Evolutionary conservation across 2,329 filamentous ascomycete species (phyloP), one percentile per base, ranked within the genome.

Genomic region (Claviceps sp.): DNA sequence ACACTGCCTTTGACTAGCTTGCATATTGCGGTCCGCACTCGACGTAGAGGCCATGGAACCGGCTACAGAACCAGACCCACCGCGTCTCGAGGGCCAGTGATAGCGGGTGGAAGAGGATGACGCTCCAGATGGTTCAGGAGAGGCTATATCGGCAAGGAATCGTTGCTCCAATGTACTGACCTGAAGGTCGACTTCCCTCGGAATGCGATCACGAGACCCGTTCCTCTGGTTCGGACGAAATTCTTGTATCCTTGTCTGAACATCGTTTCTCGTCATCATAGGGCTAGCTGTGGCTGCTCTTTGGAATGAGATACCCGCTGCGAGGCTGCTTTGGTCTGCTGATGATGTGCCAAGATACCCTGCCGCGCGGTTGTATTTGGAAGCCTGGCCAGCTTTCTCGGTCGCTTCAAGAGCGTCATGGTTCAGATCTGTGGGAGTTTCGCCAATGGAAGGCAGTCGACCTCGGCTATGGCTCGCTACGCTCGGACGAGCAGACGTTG

Each of bases 361-460:
- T n/a, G n/a, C n/a, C n/a, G n/a, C n/a, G n/a, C n/a, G n/a, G n/a
- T n/a, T n/a, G n/a, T n/a, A n/a, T 46, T 64, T 64, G 45, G 51
- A 56, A 1, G 59, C 56, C n/a, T 57, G 62, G 11, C 60, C 49
- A 13, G 56, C 51, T 4, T 57, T 52, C 43, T 61, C 63, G 3
- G 54, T 56, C 4, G 63, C 54, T 49, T 62, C 63, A 2, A 69
- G 51, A 3, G 54, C 48, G 6, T 61, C 58, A 3, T 64, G 61
- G 52, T 63, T 67, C 11, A 67, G 58, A 38, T 69, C 65, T 1
- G 60, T 57, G 1, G 66, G 58, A 13, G 62, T 60, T 69, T 89
- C 86, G 11, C 85, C 86, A 52, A 90, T 91, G 0, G 86, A 91
- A 14, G 87, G 81, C 37, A 91, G 72, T n/a, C 85, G 78, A 52